phyloP scores from a whole-genome alignment of 139 green algal genomes.

The Tetratostichococcus sp. region DNA sequence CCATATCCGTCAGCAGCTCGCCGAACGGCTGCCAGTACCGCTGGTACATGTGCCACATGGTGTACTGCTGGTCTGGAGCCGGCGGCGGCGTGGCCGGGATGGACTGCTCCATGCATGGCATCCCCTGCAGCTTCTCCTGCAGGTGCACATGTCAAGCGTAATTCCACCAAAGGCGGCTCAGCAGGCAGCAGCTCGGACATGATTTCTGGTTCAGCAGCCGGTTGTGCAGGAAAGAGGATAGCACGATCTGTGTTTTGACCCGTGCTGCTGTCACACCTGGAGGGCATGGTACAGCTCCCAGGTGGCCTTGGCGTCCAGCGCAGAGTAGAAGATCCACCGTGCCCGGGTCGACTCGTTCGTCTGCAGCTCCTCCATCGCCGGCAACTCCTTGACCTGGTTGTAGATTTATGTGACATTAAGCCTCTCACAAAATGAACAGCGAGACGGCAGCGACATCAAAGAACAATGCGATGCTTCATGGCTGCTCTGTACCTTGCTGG shows the following conservation, averaged over 20 bases:
- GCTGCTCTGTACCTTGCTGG: constrained; percentile 62
- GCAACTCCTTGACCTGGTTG: constrained; percentile 41
- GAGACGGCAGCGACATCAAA: too few species aligned
- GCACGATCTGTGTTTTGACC: too few species aligned
- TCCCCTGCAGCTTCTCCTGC: constrained; percentile 24
- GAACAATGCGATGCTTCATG: too few species aligned
- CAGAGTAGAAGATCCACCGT: constrained; percentile 88
- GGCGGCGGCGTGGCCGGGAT: neutral
- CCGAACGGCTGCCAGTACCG: constrained; percentile 81
- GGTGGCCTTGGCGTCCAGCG: constrained; percentile 87
- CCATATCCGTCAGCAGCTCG: constrained; percentile 91
- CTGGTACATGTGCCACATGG: constrained; percentile 80
- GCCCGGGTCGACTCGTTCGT: constrained; percentile 32
- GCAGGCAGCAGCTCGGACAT: too few species aligned
- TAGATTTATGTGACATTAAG: neutral
- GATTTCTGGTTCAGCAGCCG: too few species aligned
- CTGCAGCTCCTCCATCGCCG: constrained; percentile 73
- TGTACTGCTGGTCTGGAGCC: neutral
- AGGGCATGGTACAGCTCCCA: constrained; percentile 66
- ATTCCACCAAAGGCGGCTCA: too few species aligned
- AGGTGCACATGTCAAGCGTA: constrained; percentile 26
- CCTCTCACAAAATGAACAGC: too few species aligned
- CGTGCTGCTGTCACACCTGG: neutral
- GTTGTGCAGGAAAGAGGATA: too few species aligned
- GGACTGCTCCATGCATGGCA: constrained; percentile 8